phyloP scores from a whole-genome alignment of 2,329 filamentous ascomycete genomes.

The Alternaria postmessia region DNA sequence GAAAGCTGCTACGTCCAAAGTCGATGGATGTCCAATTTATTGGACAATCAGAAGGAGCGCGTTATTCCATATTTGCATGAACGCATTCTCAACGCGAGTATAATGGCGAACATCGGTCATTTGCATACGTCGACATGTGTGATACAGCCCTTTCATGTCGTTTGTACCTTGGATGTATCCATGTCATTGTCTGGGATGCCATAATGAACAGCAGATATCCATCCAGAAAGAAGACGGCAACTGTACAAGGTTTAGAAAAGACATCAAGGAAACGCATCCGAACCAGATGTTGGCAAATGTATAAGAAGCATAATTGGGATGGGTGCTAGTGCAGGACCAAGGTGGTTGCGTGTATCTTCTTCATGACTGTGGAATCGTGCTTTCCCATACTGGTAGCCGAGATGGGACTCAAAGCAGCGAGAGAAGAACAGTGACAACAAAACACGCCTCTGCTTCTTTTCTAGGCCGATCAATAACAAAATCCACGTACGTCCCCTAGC shows the following conservation, averaged over 20 bases:
- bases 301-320: neutral
- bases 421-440: neutral
- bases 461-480: neutral
- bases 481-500: neutral
- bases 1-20: neutral
- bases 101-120: too few relatives aligned
- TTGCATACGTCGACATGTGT: neutral
- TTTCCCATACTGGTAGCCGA: neutral
- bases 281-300: neutral
- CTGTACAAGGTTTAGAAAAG: neutral
- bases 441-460: neutral
- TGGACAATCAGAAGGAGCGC: too few relatives aligned
- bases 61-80: too few relatives aligned
- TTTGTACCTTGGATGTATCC: too few relatives aligned
- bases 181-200: too few relatives aligned
- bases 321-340: neutral
- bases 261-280: neutral
- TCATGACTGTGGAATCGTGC: neutral
- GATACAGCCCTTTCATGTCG: too few relatives aligned
- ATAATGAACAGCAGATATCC: neutral
- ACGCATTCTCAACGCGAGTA: too few relatives aligned
- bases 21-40: neutral
- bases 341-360: neutral
- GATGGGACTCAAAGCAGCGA: neutral
- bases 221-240: neutral